Evolutionary conservation across 345 rosid genomes (phyloP), one percentile per base, ranked within the genome.

Genomic region (Tarenaya hassleriana): DNA sequence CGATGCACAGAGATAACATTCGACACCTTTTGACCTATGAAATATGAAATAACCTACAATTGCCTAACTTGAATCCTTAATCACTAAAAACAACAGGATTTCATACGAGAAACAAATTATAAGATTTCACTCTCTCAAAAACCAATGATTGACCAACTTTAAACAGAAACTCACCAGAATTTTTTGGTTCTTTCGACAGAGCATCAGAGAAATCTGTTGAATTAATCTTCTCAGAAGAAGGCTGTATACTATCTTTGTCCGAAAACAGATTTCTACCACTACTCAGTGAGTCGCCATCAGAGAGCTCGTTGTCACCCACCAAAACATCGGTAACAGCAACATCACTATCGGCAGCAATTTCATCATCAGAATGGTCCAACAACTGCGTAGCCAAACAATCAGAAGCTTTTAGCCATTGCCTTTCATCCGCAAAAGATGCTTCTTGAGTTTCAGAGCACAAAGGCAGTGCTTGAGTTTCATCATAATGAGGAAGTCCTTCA

Each of bases 311-410:
- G 38, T 16, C 54, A 4, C 64, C 67, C 47, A 46, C 71, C 70
- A 79, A 62, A 57, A 68, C 67, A 70, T 69, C 78, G 42, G 86
- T 85, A 61, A 47, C 59, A 67, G 79, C 89, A 73, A 67, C 73
- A 39, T 77, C 78, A 66, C 71, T 49, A 68, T 69, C 73, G 7
- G 29, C 15, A 7, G 39, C 64, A 61, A 60, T 56, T 9, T 44
- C 47, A 18, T 59, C 37, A 47, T 35, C 64, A 35, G 27, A 63
- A 44, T 21, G 58, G 41, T 47, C 68, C 33, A 67, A 13, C 37
- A 63, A 29, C 39, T 63, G 73, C 1, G 75, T 67, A 46, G 50
- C 64, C 51, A 69, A 47, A 35, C 57, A 60, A 69, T 62, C 75
- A 29, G 14, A 39, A 56, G 37, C 49, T 42, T 60, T 55, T 11